Evolutionary conservation across 768 basidiomycete species (phyloP), one percentile per base, ranked within the genome.

Genomic region (Russula virescens): DNA sequence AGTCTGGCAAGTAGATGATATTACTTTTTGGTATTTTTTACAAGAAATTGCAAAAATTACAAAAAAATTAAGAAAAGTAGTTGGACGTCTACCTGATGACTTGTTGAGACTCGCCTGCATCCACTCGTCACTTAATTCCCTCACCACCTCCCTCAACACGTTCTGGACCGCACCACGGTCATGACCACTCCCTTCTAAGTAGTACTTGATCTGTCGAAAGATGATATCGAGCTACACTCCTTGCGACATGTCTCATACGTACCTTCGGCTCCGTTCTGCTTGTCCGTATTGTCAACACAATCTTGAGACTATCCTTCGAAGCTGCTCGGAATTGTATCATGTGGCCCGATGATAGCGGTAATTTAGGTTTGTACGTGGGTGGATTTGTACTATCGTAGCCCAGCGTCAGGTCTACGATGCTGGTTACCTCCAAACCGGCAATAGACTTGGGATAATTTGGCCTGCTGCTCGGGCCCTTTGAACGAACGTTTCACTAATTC

Each of bases 211-310:
- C 89, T 80, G 56, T 40, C 56, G 43, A 49, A 18, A 50, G 48
- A 57, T 34, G 35, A 21, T 13, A 31, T 3, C 25, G 21, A 48
- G n/a, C 10, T 7, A 42, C 25, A 23, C 16, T n/a, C 28, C 28
- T 19, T 1, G 16, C 21, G 31, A 40, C 42, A 43, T 35, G n/a
- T 21, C 34, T 42, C 5, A 21, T 40, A 49, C 51, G 47, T 69
- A 88, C 90, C 83, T 94, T 94, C 0, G 92, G 92, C 68, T 94
- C 92, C 16, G 93, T 95, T 21, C 93, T 93, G 67, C 89, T 91
- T 31, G 92, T 94, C 58, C 90, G 78, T 40, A 83, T 80, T 0
- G 93, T 94, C 55, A 94, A 75, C 1, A 83, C 81, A 46, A 93
- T 78, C 64, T 74, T 81, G 25, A 76, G 78, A 5, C 73, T 80